These are phyloP conservation scores for Chaetomium globosum DNA, from an alignment of 2,329 filamentous ascomycete species.

Conservation along the genomic window DNA sequence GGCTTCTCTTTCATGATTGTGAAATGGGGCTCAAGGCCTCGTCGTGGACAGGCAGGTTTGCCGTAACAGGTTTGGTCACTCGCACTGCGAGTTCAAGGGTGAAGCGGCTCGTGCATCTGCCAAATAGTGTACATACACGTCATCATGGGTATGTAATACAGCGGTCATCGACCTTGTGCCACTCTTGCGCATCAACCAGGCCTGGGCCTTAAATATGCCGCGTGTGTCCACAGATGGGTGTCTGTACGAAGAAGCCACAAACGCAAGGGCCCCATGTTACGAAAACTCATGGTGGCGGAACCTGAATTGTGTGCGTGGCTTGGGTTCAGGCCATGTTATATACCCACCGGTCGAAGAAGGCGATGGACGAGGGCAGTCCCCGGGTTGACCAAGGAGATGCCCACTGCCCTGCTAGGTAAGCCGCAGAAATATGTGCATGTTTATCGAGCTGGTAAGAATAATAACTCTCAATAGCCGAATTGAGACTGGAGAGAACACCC, in stretches of 20 bases:
- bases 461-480: background rate
- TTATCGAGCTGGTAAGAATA: background rate
- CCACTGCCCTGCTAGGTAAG: no score
- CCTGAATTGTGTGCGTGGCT: background rate
- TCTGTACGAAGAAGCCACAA: background rate
- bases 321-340: background rate
- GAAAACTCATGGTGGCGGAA: background rate
- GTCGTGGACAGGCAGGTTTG: background rate
- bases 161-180: no score
- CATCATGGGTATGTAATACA: background rate
- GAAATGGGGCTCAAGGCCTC: background rate
- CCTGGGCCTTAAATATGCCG: background rate
- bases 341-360: background rate
- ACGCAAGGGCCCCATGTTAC: no score
- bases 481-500: no score
- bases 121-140: background rate
- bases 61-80: background rate
- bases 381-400: background rate
- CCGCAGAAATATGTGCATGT: no score
- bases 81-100: background rate
- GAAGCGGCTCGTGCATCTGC: background rate
- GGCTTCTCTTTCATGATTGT: background rate
- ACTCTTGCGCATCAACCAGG: background rate
- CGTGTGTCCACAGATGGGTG: background rate
- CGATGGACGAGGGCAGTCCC: background rate